Conservation (phyloP, 371 early-diverging fungal species). For the Amoeboaphelidium occidentale region DNA sequence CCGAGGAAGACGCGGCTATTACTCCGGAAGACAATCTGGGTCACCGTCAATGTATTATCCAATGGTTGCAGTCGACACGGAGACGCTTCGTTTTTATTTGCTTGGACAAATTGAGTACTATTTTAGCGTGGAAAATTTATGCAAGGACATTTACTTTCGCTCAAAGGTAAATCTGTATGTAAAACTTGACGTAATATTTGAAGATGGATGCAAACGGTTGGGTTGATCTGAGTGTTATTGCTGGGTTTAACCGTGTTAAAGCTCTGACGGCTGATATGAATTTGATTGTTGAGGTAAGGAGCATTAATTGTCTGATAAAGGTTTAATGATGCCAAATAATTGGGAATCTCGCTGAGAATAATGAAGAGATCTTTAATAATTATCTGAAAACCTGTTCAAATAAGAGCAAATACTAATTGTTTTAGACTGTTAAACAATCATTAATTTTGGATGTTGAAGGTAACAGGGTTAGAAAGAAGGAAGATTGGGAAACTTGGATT, state of each 20-base stretch:
- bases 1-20: too few relatives aligned
- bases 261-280: conserved; percentile 30
- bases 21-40: too few relatives aligned
- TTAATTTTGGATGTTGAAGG: conserved; percentile 4
- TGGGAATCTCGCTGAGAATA: too few relatives aligned
- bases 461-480: conserved; percentile 32
- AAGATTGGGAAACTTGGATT: conserved; percentile 55
- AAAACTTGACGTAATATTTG: background rate
- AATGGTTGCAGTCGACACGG: background rate
- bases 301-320: background rate
- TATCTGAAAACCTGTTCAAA: too few relatives aligned
- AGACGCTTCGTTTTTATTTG: background rate
- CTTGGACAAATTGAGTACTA: conserved; percentile 31
- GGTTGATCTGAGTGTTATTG: conserved; percentile 39
- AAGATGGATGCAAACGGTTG: conserved; percentile 54
- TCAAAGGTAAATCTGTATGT: conserved; percentile 17
- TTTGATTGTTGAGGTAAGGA: conserved; percentile 22
- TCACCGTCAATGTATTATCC: background rate
- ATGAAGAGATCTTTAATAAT: too few relatives aligned
- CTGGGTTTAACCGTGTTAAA: conserved; percentile 67
- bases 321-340: too few relatives aligned
- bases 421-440: background rate
- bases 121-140: conserved; percentile 80
- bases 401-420: too few relatives aligned
- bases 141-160: conserved; percentile 76